Evolutionary conservation across 306 rosid genomes (phyloP).

Genomic region (Cicer bijugum): DNA sequence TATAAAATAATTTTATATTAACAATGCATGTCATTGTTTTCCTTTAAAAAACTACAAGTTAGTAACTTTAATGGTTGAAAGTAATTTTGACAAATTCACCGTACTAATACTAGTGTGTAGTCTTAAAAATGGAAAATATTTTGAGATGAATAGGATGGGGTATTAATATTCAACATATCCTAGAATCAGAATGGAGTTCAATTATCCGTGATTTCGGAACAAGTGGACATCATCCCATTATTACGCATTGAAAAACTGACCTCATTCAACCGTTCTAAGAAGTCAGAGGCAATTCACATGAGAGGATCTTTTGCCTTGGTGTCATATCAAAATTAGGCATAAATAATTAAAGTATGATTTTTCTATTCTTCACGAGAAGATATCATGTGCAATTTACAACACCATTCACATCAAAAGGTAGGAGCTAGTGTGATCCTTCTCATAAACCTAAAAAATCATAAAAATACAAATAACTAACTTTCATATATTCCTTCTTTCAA

Average conservation of each 20-base stretch:
- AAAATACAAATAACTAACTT: background rate
- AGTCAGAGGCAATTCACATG: slow-evolving; percentile 47
- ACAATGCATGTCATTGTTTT: too few relatives aligned
- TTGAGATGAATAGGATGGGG: too few relatives aligned
- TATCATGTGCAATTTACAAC: slow-evolving; percentile 27
- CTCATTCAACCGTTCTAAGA: slow-evolving; percentile 30
- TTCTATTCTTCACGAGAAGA: slow-evolving; percentile 14
- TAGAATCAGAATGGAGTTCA: background rate
- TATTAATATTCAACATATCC: background rate
- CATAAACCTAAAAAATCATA: slow-evolving; percentile 3
- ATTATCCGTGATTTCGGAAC: slow-evolving; percentile 20
- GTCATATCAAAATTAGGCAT: slow-evolving; percentile 20
- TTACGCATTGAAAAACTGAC: slow-evolving; percentile 5
- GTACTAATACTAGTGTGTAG: too few relatives aligned
- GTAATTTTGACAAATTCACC: too few relatives aligned
- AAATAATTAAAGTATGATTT: background rate
- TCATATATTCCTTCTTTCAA: too few relatives aligned
- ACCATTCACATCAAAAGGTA: slow-evolving; percentile 20
- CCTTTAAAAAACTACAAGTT: too few relatives aligned
- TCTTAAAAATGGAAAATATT: too few relatives aligned
- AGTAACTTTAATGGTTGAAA: too few relatives aligned
- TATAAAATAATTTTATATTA: too few relatives aligned
- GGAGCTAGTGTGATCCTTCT: background rate
- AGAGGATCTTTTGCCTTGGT: slow-evolving; percentile 37
- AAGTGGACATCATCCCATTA: background rate